Evolutionary conservation across 805 yeast genomes (phyloP).

Genomic region (Candida jianshihensis): DNA sequence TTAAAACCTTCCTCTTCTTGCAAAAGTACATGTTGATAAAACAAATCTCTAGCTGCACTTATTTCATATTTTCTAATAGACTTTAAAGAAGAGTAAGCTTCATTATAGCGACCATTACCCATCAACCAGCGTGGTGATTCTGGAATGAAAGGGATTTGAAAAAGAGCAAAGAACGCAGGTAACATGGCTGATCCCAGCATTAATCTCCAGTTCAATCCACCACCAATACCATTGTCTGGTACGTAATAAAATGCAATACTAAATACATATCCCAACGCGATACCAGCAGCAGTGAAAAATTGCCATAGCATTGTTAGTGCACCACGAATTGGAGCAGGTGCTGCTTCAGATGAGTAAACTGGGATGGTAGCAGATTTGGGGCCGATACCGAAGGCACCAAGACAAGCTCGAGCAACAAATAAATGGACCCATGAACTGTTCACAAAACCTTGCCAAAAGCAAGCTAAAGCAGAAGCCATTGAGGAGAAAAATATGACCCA

Average conservation of each 20-base stretch:
- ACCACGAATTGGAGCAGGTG: slow-evolving; percentile 59
- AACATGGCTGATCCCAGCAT: slow-evolving; percentile 64
- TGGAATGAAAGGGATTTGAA: slow-evolving; percentile 61
- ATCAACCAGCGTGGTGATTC: slow-evolving; percentile 75
- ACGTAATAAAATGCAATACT: slow-evolving; percentile 57
- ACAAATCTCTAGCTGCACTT: slow-evolving; percentile 64
- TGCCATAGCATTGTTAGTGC: slow-evolving; percentile 71
- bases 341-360: slow-evolving; percentile 60
- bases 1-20: slow-evolving; percentile 52
- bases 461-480: slow-evolving; percentile 48
- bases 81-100: slow-evolving; percentile 46
- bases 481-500: slow-evolving; percentile 63
- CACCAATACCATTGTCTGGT: slow-evolving; percentile 28
- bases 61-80: slow-evolving; percentile 44
- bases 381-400: slow-evolving; percentile 62
- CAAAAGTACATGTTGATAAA: slow-evolving; percentile 59
- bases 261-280: slow-evolving; percentile 64
- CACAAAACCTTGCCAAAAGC: slow-evolving; percentile 63
- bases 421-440: slow-evolving; percentile 57
- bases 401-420: slow-evolving; percentile 55
- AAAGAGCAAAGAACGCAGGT: slow-evolving; percentile 54
- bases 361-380: slow-evolving; percentile 72
- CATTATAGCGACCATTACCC: slow-evolving; percentile 59
- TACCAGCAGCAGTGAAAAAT: slow-evolving; percentile 68
- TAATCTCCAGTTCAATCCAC: slow-evolving; percentile 60